Base-by-base conservation (phyloP, 2,329 filamentous ascomycete species). In the Simplicillium aogashimaense region DNA sequence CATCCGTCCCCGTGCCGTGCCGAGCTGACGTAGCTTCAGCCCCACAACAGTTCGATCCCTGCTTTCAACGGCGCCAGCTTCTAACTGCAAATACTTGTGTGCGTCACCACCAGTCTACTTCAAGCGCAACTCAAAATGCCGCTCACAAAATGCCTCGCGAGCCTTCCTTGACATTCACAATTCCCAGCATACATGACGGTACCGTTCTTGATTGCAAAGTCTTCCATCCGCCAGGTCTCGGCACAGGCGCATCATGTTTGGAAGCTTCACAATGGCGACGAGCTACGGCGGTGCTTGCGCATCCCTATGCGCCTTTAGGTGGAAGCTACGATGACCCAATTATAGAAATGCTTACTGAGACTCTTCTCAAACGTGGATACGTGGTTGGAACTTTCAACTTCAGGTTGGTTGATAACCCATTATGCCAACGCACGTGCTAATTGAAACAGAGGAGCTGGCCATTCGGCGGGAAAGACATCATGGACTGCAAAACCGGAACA, bases 351-450 rank as follows among this genome's bases (percentile, higher is more conserved):
- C 63, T 84, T 3, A 77, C 75, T 1, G 65, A 67, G 2, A 72
- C 81, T 43, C 66, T 94, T 35, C 58, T 94, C n/a, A 65, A 71
- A 4, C 63, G 70, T 39, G 86, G 85, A 2, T 94, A 78, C 52
- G 57, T 94, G 2, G 83, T 95, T 3, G 81, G 74, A 7, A 94
- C 87, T 0, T 95, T 97, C 61, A 95, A 97, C 55, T 95, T 97
- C 57, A 76, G 89, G 84, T 89, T 65, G 39, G 60, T 36, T 29
- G 15, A 2, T 38, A 35, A 14, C n/a, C 12, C 3, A 29, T 17
- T 32, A 31, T n/a, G 17, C 15, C 35, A 16, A 35, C 29, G n/a
- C 41, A 42, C 29, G 29, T 39, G 47, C 13, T 49, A 45, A 1
- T 28, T 35, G 25, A 25, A 36, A 3, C 45, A 94, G 89, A 62